Evolutionary conservation across 495 filamentous ascomycete genomes (phyloP), one percentile per base, ranked within the genome.

Genomic region (Cenococcum geophilum): DNA sequence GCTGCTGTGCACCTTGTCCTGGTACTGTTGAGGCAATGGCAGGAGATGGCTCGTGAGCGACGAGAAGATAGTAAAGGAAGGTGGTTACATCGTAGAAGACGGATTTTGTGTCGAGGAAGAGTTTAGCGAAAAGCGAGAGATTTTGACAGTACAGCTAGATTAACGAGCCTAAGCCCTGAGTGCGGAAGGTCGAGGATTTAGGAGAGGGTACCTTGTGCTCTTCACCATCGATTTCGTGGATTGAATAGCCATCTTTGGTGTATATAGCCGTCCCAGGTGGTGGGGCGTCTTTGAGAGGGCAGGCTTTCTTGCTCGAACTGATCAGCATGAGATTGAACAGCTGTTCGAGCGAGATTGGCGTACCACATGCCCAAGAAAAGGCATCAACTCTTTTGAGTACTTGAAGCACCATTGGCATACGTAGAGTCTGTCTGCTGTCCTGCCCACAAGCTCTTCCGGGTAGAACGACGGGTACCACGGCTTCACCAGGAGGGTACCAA

Each of bases 51-150:
- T 77, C 76, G 3, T 81, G 86, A 60, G 86, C 77, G 50, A 89
- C 83, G 57, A 97, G 85, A 21, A 95, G 84, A 71, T 95, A 97
- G 79, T 96, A 99, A 66, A 92, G 85, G 76, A 99, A 99, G 58
- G 88, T 89, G 37, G 85, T 84, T 61, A 96, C 90, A 68, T 97
- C 95, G 78, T 95, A 99, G 75, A 96, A 97, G 61, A 99, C 91
- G 21, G 90, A 95, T 72, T 99, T 99, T 71, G 92, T 96, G 72
- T 97, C 92, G 57, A 98, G 86, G 74, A 96, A 98, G 55, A 98
- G 82, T 70, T 97, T 97, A n/a, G 91, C 89, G 73, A 97, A 96
- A 43, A 98, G 86, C 20, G 89, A 95, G 57, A 98, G 81, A 70
- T 96, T 96, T 75, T 97, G 93, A 63, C 89, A 89, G 74, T 91